Conservation (phyloP, 176 grass and related monocot genomes). For the Zoysia pacifica region DNA sequence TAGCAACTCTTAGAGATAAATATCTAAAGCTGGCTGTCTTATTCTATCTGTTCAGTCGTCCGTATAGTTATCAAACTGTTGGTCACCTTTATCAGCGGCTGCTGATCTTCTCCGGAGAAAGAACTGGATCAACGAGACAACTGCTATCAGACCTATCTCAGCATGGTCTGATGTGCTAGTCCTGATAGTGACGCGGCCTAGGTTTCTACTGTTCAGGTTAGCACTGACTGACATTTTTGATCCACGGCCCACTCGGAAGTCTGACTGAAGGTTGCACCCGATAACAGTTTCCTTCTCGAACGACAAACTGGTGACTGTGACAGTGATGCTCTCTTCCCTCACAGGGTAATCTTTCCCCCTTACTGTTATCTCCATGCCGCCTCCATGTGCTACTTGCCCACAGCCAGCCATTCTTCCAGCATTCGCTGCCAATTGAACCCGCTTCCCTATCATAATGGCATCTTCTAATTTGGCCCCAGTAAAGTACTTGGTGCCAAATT, state of each 20-base stretch:
- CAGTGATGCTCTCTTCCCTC: constrained; percentile 63
- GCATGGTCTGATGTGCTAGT: constrained; percentile 71
- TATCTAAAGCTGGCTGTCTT: background rate
- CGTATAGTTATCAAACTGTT: constrained; percentile 27
- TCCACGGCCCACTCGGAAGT: constrained; percentile 62
- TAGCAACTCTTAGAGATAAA: background rate
- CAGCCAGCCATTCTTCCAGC: constrained; percentile 62
- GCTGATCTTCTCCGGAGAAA: constrained; percentile 57
- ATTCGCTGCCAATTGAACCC: constrained; percentile 46
- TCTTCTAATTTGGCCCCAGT: constrained; percentile 77
- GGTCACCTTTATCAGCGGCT: constrained; percentile 31
- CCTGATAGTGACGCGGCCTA: constrained; percentile 67
- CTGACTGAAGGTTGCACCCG: constrained; percentile 63
- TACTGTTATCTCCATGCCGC: constrained; percentile 61
- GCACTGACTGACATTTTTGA: constrained; percentile 63
- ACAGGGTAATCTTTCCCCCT: constrained; percentile 82
- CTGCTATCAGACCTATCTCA: constrained; percentile 62
- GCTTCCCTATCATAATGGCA: constrained; percentile 52
- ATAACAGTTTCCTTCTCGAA: constrained; percentile 74
- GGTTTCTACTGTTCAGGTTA: constrained; percentile 78
- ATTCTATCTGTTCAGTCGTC: constrained; percentile 26
- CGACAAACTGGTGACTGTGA: constrained; percentile 49
- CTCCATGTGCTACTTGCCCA: constrained; percentile 74
- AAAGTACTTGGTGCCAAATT: constrained; percentile 72
- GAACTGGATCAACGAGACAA: constrained; percentile 65